These are phyloP conservation scores for Ceratobasidium sp. DNA, from an alignment of 1,284 basidiomycete species.

Conservation along the genomic window DNA sequence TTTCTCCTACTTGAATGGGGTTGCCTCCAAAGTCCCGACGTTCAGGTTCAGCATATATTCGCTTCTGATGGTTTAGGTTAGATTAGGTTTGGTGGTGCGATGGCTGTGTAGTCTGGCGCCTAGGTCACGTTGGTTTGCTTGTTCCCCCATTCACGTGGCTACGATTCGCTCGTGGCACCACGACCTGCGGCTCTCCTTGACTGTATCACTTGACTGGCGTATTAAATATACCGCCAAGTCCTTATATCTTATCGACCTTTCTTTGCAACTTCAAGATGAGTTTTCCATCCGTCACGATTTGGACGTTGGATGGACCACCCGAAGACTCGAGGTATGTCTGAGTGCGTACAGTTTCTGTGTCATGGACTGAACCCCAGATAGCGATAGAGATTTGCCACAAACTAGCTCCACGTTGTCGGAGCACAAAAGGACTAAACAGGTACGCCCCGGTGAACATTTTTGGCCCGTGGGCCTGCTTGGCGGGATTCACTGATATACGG, in stretches of 20 bases:
- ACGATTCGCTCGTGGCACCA: neutral
- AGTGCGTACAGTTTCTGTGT: neutral
- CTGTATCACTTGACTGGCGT: neutral
- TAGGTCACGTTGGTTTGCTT: too few species aligned
- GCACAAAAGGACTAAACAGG: too few species aligned
- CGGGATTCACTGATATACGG: too few species aligned
- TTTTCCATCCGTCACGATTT: conserved; percentile 11
- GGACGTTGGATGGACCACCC: conserved; percentile 36
- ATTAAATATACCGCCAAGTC: too few species aligned
- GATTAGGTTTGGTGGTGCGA: too few species aligned
- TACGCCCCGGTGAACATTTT: neutral
- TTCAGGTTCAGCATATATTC: neutral
- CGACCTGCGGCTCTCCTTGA: neutral
- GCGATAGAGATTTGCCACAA: too few species aligned
- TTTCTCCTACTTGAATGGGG: too few species aligned
- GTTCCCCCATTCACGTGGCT: neutral
- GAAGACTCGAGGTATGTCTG: conserved; percentile 22
- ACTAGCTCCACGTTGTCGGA: neutral
- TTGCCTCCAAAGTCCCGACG: too few species aligned
- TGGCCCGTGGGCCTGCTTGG: neutral
- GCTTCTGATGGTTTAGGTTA: too few species aligned
- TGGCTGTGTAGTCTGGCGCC: conserved; percentile 18
- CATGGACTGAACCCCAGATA: neutral
- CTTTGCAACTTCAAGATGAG: neutral
- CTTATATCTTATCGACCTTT: too few species aligned